Base-by-base conservation (phyloP, 345 rosid genomes). In the Toxicodendron radicans region DNA sequence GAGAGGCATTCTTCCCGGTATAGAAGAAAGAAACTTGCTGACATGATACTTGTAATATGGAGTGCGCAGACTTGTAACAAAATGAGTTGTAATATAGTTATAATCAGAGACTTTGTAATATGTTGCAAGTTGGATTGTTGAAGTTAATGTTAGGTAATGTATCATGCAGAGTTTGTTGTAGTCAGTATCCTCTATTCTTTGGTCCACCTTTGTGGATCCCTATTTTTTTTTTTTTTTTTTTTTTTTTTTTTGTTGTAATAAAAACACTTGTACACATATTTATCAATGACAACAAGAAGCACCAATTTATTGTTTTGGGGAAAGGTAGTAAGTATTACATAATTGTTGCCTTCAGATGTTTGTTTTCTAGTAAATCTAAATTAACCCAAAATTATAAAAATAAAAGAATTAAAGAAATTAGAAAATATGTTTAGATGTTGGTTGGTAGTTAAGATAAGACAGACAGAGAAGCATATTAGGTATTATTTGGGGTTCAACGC, bases 401-500 rank as follows among this genome's bases (percentile, higher is more conserved):
- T n/a, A n/a, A 24, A 24, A 27, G 2, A 27, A 27, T 27, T 1
- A 27, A 27, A 27, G 30, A 27, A 27, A n/a, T n/a, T n/a, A n/a
- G n/a, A n/a, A n/a, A n/a, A 1, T 27, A 27, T 27, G 30, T 27
- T 27, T 27, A n/a, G n/a, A n/a, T n/a, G n/a, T n/a, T n/a, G n/a
- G n/a, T n/a, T n/a, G n/a, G n/a, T n/a, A n/a, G n/a, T n/a, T n/a
- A n/a, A n/a, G n/a, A n/a, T n/a, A n/a, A n/a, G n/a, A n/a, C n/a
- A n/a, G n/a, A n/a, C n/a, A n/a, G n/a, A n/a, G n/a, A n/a, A n/a
- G n/a, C n/a, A n/a, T n/a, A n/a, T n/a, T n/a, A n/a, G n/a, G n/a
- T n/a, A n/a, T n/a, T n/a, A 27, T 27, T 27, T 27, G 30, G 73
- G 85, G 79, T 53, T 73, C 81, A 65, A 70, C 87, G 82, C 80